Percentiles rank a stretch among this genome's conserved stretches.
Conservation (phyloP, 352 stramenopile species). For the Phytophthora foliorum region DNA sequence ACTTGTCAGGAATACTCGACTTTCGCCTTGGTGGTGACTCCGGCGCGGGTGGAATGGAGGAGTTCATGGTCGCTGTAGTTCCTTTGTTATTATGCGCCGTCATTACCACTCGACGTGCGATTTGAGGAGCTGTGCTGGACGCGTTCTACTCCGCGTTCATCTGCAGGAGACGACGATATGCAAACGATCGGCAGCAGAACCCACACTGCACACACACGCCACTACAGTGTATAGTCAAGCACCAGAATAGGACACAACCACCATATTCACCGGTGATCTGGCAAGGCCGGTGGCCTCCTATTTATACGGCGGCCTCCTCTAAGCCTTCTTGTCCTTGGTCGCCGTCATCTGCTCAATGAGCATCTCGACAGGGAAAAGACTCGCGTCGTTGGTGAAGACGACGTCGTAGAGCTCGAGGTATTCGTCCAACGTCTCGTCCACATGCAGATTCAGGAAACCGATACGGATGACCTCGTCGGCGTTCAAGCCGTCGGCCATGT, state of each 20-base stretch:
- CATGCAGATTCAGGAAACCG: slow-evolving; percentile 72
- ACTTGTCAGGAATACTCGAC: slow-evolving; percentile 29
- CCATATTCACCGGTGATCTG: slow-evolving; percentile 9
- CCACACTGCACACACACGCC: slow-evolving; percentile 28
- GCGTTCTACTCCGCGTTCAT: slow-evolving; percentile 26
- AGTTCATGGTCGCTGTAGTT: slow-evolving; percentile 35
- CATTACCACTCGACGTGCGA: slow-evolving; percentile 21
- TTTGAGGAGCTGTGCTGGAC: background rate
- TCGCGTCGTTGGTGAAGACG: slow-evolving; percentile 69
- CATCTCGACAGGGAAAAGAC: slow-evolving; percentile 50
- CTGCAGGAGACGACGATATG: slow-evolving; percentile 18
- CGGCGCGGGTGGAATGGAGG: slow-evolving; percentile 22
- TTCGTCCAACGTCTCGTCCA: slow-evolving; percentile 64
- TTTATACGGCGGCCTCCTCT: slow-evolving; percentile 29
- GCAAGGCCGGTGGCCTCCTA: slow-evolving; percentile 23
- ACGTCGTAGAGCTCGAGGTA: slow-evolving; percentile 69
- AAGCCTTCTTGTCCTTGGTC: slow-evolving; percentile 3
- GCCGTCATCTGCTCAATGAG: slow-evolving; percentile 49
- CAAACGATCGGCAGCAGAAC: slow-evolving; percentile 7
- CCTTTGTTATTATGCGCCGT: slow-evolving; percentile 38
- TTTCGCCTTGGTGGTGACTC: slow-evolving; percentile 28
- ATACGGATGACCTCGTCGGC: slow-evolving; percentile 73
- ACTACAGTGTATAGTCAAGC: slow-evolving; percentile 35
- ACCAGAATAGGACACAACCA: slow-evolving; percentile 33
- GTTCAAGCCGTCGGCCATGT: slow-evolving; percentile 67